These are phyloP conservation scores for Syzygium malaccense DNA, from an alignment of 441 rosid species.

Conservation along the genomic window DNA sequence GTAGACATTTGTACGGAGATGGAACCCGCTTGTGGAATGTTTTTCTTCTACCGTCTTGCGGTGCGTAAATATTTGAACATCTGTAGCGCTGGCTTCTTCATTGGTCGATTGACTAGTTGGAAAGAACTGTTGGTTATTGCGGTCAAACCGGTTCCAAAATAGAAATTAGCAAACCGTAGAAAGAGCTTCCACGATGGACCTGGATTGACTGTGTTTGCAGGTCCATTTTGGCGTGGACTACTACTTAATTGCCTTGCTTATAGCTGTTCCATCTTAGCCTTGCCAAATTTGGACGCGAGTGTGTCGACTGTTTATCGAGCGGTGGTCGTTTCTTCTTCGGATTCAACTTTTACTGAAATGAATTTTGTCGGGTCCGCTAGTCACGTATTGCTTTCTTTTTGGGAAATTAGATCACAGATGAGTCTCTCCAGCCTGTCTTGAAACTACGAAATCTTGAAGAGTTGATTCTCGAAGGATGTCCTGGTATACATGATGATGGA, in stretches of 20 bases:
- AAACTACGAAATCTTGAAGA: slow-evolving; percentile 23
- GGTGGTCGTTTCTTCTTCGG: background rate
- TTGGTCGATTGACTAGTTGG: background rate
- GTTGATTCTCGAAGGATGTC: slow-evolving; percentile 28
- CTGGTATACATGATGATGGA: slow-evolving; percentile 23
- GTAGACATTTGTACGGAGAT: background rate
- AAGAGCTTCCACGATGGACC: background rate
- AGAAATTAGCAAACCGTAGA: background rate
- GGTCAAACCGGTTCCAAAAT: background rate
- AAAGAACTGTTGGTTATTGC: background rate
- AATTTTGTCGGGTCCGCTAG: background rate
- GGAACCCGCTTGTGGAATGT: background rate
- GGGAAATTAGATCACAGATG: slow-evolving; percentile 17
- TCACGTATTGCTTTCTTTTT: background rate
- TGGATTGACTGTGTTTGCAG: background rate
- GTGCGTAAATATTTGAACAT: background rate
- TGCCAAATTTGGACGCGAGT: background rate
- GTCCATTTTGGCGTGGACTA: background rate
- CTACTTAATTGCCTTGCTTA: background rate
- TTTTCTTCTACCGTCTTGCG: background rate
- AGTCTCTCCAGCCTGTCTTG: slow-evolving; percentile 17
- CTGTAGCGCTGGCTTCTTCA: background rate
- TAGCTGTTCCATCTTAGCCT: background rate
- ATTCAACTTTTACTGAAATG: background rate
- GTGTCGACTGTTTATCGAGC: background rate